Evolutionary conservation across 768 basidiomycete genomes (phyloP).

Genomic region (Piloderma croceum): DNA sequence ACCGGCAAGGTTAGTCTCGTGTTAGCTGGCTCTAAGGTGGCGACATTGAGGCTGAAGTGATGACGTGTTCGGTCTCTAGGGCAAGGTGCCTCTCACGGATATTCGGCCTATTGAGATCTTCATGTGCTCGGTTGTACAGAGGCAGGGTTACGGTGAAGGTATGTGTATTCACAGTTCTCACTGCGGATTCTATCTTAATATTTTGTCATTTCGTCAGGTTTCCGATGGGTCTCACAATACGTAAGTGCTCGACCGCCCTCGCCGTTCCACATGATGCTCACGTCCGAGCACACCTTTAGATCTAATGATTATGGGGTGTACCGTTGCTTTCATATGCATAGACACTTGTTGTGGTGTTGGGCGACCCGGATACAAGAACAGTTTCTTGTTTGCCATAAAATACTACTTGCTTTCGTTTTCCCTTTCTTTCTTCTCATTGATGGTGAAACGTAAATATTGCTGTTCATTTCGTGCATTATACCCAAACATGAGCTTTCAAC

Average conservation of each 20-base stretch:
- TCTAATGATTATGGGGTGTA: constrained; percentile 9
- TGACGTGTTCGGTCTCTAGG: constrained; percentile 41
- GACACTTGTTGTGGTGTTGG: neutral
- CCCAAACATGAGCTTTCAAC: too few species aligned
- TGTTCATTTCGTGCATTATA: too few species aligned
- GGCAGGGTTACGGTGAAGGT: constrained; percentile 98
- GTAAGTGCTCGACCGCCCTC: constrained; percentile 39
- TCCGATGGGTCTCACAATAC: constrained; percentile 98
- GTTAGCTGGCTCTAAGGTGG: neutral
- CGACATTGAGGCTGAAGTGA: constrained; percentile 4
- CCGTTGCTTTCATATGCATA: neutral
- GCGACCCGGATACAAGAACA: neutral
- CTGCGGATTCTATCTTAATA: constrained; percentile 7
- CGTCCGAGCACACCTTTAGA: constrained; percentile 12
- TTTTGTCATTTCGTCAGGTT: constrained; percentile 39
- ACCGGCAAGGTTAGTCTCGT: constrained; percentile 80
- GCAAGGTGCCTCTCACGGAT: constrained; percentile 93
- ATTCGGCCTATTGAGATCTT: constrained; percentile 98
- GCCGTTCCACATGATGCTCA: constrained; percentile 1
- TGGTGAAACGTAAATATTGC: too few species aligned
- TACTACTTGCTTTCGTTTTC: neutral
- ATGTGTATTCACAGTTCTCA: constrained; percentile 12
- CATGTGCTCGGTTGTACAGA: constrained; percentile 99
- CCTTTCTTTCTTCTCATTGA: too few species aligned
- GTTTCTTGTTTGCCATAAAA: neutral